Base-by-base conservation (phyloP, 2,329 filamentous ascomycete species). In the Tolypocladium amazonense region DNA sequence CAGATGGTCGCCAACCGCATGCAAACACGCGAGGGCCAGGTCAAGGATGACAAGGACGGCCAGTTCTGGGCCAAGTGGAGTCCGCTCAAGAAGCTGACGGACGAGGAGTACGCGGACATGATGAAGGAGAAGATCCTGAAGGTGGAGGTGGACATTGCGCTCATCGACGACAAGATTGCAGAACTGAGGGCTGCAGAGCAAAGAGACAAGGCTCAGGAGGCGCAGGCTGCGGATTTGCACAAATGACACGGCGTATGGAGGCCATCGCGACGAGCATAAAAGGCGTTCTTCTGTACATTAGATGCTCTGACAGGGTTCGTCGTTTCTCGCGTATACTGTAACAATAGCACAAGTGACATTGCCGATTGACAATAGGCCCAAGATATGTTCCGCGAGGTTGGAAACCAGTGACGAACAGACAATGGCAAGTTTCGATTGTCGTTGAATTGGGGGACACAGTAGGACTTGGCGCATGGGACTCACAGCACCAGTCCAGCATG, bases 101-200 rank as follows among this genome's bases (percentile, higher is more conserved):
- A 94, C 65, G 80, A 87, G 33, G 86, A 94, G 65, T 94, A 94
- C 68, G 81, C 82, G 61, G 75, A 80, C 1, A 85, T 91, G 74
- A 77, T 94, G 67, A 77, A 80, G 37, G 88, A 92, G 70, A 90
- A 87, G 73, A 74, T 91, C 47, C 70, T 93, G 33, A 81, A 78
- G 62, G 75, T 93, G 3, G 87, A 94, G 64, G 88, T 84, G 1
- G 88, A 93, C 62, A 91, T 94, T 71, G 86, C 89, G 0, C 72
- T 94, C 6, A 78, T 93, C 41, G 89, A 94, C 67, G 90, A 93
- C 58, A 85, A 84, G 67, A 89, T 94, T 65, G 81, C 69, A 1
- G 71, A 73, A 53, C 58, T 78, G 25, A 63, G 66, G 58, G 60
- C 61, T 4, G 39, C 39, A 3, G 58, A 52, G 33, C 35, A 38